A percentile compares a stretch with the other conserved stretches of the same genome.
phyloP scores from a whole-genome alignment of 345 rosid genomes.

The Salix udensis region DNA sequence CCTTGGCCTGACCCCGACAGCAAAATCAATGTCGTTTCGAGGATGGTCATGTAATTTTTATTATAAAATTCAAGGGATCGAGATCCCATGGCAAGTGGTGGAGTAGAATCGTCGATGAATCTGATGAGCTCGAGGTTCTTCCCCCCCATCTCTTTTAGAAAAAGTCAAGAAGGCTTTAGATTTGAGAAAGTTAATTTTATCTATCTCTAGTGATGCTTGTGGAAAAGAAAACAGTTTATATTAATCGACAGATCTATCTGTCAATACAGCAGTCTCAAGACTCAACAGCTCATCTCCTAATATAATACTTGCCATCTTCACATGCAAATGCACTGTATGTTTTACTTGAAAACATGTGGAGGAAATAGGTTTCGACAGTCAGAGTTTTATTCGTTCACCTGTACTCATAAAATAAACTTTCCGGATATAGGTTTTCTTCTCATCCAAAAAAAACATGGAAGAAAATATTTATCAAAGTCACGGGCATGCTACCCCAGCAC shows the following conservation, averaged over 20 bases:
- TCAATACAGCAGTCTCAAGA: neutral
- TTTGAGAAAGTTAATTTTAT: neutral
- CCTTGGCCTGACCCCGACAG: constrained; percentile 28
- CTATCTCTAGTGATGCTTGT: neutral
- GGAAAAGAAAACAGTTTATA: neutral
- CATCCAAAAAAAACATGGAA: too few relatives aligned
- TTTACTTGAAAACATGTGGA: too few relatives aligned
- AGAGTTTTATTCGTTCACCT: too few relatives aligned
- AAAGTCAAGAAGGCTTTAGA: neutral
- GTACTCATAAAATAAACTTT: too few relatives aligned
- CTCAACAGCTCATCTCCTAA: neutral
- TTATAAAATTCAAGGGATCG: neutral
- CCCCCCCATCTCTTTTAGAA: too few relatives aligned
- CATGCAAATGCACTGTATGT: neutral
- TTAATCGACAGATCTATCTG: neutral
- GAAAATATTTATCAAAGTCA: too few relatives aligned
- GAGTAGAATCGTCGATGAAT: neutral
- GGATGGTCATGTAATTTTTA: constrained; percentile 4
- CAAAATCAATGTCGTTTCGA: constrained; percentile 37
- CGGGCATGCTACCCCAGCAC: too few relatives aligned
- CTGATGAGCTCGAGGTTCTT: too few relatives aligned
- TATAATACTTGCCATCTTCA: neutral
- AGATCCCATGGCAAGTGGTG: neutral
- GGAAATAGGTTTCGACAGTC: too few relatives aligned
- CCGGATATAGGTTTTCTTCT: too few relatives aligned